These are phyloP conservation scores for Rhizopus arrhizus DNA, from an alignment of 371 early-diverging fungal species.

Conservation along the genomic window DNA sequence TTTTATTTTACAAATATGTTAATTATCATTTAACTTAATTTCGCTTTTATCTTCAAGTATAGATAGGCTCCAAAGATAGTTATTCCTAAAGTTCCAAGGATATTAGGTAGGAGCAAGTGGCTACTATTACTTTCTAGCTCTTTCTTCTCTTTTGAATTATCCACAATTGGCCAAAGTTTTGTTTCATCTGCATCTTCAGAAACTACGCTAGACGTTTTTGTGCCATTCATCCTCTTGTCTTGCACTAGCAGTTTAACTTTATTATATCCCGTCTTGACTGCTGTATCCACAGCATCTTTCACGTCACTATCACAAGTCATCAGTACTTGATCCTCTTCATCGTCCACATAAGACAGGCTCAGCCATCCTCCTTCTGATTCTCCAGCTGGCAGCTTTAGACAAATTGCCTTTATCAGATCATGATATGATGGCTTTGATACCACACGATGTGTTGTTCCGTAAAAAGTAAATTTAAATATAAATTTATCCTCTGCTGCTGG, in stretches of 20 bases:
- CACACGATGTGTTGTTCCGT: constrained; percentile 78
- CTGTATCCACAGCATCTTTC: constrained; percentile 77
- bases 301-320: constrained; percentile 78
- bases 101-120: constrained; percentile 47
- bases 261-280: constrained; percentile 66
- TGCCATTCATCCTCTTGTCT: constrained; percentile 24
- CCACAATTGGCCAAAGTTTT: not conserved
- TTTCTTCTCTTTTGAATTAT: too few species aligned
- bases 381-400: constrained; percentile 27
- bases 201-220: not conserved
- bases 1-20: too few species aligned
- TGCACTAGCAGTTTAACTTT: constrained; percentile 73
- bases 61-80: constrained; percentile 51
- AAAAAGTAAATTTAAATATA: constrained; percentile 79
- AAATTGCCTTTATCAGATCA: constrained; percentile 55
- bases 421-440: constrained; percentile 50
- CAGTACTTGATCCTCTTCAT: constrained; percentile 82
- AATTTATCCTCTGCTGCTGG: constrained; percentile 37
- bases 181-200: not conserved
- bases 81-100: constrained; percentile 45
- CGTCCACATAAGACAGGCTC: constrained; percentile 81
- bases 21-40: constrained; percentile 1
- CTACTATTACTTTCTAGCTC: constrained; percentile 11
- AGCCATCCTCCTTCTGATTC: constrained; percentile 41
- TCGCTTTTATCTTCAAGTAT: constrained; percentile 22